A percentile compares a stretch with the other conserved stretches of the same genome.
phyloP scores from a whole-genome alignment of 2,329 filamentous ascomycete species.

The Monilinia laxa region DNA sequence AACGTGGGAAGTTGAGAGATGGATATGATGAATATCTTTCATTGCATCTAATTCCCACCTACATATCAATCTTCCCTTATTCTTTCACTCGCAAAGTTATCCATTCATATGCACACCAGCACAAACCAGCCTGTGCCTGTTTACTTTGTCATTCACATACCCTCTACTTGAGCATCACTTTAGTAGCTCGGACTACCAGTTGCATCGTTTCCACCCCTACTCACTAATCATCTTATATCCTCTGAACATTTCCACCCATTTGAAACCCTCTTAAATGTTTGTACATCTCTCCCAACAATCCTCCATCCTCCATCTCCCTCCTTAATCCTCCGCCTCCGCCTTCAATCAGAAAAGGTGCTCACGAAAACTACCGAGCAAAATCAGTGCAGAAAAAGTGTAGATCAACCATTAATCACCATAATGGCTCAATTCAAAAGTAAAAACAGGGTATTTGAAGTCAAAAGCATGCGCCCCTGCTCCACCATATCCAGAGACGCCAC shows the following conservation, averaged over 20 bases:
- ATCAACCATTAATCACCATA: background rate
- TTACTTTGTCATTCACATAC: background rate
- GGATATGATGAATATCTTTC: too few relatives aligned
- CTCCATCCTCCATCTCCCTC: background rate
- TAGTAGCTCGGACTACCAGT: background rate
- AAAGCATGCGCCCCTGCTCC: background rate
- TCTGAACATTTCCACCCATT: background rate
- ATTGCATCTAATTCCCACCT: too few relatives aligned
- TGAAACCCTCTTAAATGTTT: background rate
- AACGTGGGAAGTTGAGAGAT: too few relatives aligned
- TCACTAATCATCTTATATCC: background rate
- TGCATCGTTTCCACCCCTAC: background rate
- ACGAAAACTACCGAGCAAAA: background rate
- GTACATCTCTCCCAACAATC: too few relatives aligned
- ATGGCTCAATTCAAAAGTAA: background rate
- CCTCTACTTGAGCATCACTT: too few relatives aligned
- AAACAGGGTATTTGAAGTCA: background rate
- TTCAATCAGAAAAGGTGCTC: too few relatives aligned
- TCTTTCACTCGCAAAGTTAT: too few relatives aligned
- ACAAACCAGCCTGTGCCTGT: background rate
- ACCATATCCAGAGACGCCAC: background rate
- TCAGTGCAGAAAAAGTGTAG: background rate
- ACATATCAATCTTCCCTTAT: too few relatives aligned
- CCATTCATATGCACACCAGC: background rate
- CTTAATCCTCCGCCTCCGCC: background rate